phyloP scores from a whole-genome alignment of 495 filamentous ascomycete genomes.

The Hyaloscypha hepaticicola region DNA sequence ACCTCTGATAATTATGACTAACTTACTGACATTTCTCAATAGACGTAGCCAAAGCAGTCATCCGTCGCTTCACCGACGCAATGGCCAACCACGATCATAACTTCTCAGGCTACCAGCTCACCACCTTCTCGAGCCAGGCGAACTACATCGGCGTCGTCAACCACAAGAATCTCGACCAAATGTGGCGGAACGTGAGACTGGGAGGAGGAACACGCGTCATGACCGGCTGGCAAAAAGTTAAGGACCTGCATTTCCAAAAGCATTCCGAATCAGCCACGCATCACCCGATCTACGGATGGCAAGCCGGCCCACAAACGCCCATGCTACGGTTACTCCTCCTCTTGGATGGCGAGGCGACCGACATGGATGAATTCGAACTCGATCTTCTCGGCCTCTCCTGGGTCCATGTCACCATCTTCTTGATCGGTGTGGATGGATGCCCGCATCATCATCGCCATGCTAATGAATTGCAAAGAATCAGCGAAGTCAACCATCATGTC shows the following conservation, averaged over 20 bases:
- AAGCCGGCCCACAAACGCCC: constrained; percentile 46
- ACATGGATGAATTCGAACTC: constrained; percentile 53
- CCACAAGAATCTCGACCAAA: constrained; percentile 38
- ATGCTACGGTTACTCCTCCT: constrained; percentile 45
- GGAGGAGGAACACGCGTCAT: constrained; percentile 45
- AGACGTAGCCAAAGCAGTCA: constrained; percentile 46
- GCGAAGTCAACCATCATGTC: constrained; percentile 46
- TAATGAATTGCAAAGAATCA: constrained; percentile 47
- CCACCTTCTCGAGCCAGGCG: constrained; percentile 41
- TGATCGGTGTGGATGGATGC: constrained; percentile 50
- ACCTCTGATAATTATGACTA: background rate
- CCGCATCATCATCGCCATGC: constrained; percentile 50
- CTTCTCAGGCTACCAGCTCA: constrained; percentile 41
- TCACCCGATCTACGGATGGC: constrained; percentile 50
- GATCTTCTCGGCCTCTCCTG: constrained; percentile 46
- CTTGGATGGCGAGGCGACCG: constrained; percentile 46
- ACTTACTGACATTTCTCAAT: constrained; percentile 10
- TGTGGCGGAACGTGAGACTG: constrained; percentile 40
- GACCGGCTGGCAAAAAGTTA: constrained; percentile 50
- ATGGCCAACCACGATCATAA: constrained; percentile 45
- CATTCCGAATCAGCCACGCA: constrained; percentile 45
- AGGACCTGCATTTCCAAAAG: constrained; percentile 48
- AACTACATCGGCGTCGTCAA: constrained; percentile 41
- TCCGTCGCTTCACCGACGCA: constrained; percentile 45
- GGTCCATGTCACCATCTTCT: constrained; percentile 50